Evolutionary conservation across 2,329 filamentous ascomycete genomes (phyloP).

Genomic region (Chaetothyriales sp.): DNA sequence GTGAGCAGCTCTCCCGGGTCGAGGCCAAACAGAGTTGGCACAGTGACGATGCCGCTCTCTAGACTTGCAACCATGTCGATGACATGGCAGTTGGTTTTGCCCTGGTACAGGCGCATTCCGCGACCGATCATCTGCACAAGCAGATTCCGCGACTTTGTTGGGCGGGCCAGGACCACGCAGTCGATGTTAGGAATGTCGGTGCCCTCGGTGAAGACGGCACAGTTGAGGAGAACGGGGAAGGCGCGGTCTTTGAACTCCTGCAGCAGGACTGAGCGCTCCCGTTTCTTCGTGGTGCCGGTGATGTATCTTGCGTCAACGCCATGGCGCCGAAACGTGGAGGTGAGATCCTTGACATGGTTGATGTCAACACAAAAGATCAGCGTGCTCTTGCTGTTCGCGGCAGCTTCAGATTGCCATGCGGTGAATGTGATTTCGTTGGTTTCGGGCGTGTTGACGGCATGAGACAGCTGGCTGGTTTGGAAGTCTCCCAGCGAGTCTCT

Average conservation of each 20-base stretch:
- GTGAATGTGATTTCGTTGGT: slow-evolving; percentile 75
- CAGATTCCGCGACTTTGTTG: slow-evolving; percentile 82
- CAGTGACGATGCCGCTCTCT: slow-evolving; percentile 70
- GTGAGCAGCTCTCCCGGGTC: slow-evolving; percentile 66
- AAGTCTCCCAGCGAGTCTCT: slow-evolving; percentile 55
- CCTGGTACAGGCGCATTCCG: slow-evolving; percentile 67
- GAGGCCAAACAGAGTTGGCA: slow-evolving; percentile 82
- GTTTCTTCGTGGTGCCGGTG: slow-evolving; percentile 61
- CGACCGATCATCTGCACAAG: slow-evolving; percentile 96
- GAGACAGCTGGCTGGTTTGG: slow-evolving; percentile 58
- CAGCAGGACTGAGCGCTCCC: slow-evolving; percentile 54
- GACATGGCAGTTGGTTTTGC: slow-evolving; percentile 78
- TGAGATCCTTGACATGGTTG: slow-evolving; percentile 61
- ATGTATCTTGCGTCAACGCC: slow-evolving; percentile 75
- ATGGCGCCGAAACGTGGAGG: slow-evolving; percentile 56
- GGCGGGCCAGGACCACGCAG: slow-evolving; percentile 73
- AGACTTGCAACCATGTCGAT: slow-evolving; percentile 91
- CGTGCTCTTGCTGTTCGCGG: slow-evolving; percentile 48
- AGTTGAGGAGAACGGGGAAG: slow-evolving; percentile 83
- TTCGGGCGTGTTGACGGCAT: slow-evolving; percentile 63
- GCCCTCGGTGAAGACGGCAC: slow-evolving; percentile 90
- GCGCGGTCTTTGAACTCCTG: slow-evolving; percentile 60
- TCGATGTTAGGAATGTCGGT: slow-evolving; percentile 97
- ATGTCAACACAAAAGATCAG: slow-evolving; percentile 90
- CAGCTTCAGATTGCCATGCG: slow-evolving; percentile 68